These are phyloP conservation scores for Hypoxylon sp. DNA, from an alignment of 2,329 filamentous ascomycete species.

Conservation along the genomic window DNA sequence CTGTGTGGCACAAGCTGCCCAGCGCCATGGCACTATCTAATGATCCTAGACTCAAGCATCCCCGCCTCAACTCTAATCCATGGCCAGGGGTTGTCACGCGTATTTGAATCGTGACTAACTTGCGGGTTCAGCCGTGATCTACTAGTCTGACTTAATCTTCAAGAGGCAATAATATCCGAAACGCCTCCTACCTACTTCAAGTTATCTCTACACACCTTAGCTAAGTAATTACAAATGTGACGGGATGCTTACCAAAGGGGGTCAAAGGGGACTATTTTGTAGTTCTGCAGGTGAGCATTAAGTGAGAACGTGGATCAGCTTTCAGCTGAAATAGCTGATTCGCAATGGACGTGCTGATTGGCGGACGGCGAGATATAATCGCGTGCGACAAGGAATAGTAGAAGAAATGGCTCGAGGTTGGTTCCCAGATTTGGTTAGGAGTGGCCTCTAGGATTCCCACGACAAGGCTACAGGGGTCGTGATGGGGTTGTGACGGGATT, in stretches of 20 bases:
- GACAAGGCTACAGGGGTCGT: conserved; percentile 1
- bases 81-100: not conserved
- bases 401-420: not conserved
- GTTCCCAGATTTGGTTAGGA: conserved; percentile 19
- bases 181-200: not conserved
- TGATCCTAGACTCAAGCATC: not conserved
- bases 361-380: conserved; percentile 3
- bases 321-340: conserved; percentile 9
- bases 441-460: conserved; percentile 13
- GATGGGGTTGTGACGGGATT: conserved; percentile 3
- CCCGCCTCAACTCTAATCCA: not conserved
- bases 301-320: conserved; percentile 14
- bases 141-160: not conserved
- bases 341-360: conserved; percentile 1
- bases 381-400: not conserved
- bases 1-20: not conserved
- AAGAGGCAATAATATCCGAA: not conserved
- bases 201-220: not conserved
- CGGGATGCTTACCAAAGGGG: conserved; percentile 9
- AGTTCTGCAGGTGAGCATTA: conserved; percentile 5
- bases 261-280: not conserved
- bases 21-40: not conserved
- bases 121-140: not conserved
- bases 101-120: not conserved
- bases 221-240: not conserved